Evolutionary conservation across 768 basidiomycete species (phyloP), one percentile per base, ranked within the genome.

Genomic region (Albatrellus ellisii): DNA sequence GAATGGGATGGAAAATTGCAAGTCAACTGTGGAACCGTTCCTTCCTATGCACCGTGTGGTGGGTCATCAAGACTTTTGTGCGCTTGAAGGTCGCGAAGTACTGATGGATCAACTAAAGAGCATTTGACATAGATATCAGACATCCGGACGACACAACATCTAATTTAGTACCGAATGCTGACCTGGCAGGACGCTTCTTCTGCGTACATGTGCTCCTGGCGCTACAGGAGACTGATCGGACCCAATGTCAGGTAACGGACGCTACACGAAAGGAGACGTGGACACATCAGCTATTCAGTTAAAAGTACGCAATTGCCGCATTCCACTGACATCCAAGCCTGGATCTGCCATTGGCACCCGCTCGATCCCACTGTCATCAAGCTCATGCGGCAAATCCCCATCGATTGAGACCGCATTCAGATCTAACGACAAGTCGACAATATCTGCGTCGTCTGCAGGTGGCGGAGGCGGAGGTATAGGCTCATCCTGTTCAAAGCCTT

Each of bases 161-260:
- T 29, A 24, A 42, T 43, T 36, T 39, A 51, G 29, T 49, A 47
- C 26, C 41, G 44, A 43, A 43, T 21, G 62, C 63, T 55, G 59
- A 87, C 87, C 82, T 64, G 90, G 92, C 47, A 97, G 69, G 36
- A 94, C 91, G 54, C 89, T 94, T 69, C 91, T 95, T 60, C 94
- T 74, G 52, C 94, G 78, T 26, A 92, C 77, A 62, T 99, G 94
- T 41, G 90, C 70, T 33, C 79, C 75, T 44, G 68, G 64, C 42
- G 45, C 51, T 25, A 71, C 62, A 48, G 68, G 60, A 24, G 75
- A 66, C 35, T 73, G 73, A 52, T 75, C 74, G 45, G 71, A 63
- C 46, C 70, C 72, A 41, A 79, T 65, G 52, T 80, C 80, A 40
- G 79, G 80, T 54, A 78, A 70, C 45, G 75, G 72, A 54, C 72